A percentile compares a stretch with the other conserved stretches of the same genome.
These are phyloP conservation scores for Tubosaeta brunneosetosa DNA, from an alignment of 768 basidiomycete species.

Conservation along the genomic window DNA sequence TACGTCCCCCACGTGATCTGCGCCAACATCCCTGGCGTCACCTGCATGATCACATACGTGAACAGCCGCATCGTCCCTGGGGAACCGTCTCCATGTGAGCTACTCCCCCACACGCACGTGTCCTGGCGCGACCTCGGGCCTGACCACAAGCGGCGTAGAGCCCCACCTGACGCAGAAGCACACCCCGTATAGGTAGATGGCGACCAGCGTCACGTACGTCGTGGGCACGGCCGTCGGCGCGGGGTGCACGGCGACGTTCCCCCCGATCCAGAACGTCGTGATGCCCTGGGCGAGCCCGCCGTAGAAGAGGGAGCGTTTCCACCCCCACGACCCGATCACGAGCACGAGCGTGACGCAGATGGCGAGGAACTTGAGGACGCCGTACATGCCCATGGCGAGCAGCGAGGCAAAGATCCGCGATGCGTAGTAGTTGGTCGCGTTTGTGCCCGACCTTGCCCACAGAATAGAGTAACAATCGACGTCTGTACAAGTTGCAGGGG, in stretches of 20 bases:
- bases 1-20: slow-evolving; percentile 28
- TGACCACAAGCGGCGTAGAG: slow-evolving; percentile 32
- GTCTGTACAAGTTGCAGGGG: no score
- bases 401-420: no score
- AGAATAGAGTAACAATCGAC: no score
- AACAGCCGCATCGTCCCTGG: slow-evolving; percentile 32
- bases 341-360: slow-evolving; percentile 32
- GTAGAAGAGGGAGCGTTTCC: slow-evolving; percentile 34
- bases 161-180: slow-evolving; percentile 35
- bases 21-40: slow-evolving; percentile 35
- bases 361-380: no score
- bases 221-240: no score
- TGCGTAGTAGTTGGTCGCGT: slow-evolving; percentile 17
- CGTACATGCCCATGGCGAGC: no score
- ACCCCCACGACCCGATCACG: slow-evolving; percentile 37
- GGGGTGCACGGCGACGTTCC: slow-evolving; percentile 13
- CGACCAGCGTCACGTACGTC: slow-evolving; percentile 33
- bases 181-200: slow-evolving; percentile 35
- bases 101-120: slow-evolving; percentile 31
- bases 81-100: no score
- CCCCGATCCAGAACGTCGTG: slow-evolving; percentile 37
- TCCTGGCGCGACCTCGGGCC: slow-evolving; percentile 34
- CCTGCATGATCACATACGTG: slow-evolving; percentile 35
- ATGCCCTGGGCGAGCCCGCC: slow-evolving; percentile 33
- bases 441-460: slow-evolving; percentile 31